These are phyloP conservation scores for Rhododendron molle DNA, from an alignment of 148 eudicot genomes.

Conservation along the genomic window DNA sequence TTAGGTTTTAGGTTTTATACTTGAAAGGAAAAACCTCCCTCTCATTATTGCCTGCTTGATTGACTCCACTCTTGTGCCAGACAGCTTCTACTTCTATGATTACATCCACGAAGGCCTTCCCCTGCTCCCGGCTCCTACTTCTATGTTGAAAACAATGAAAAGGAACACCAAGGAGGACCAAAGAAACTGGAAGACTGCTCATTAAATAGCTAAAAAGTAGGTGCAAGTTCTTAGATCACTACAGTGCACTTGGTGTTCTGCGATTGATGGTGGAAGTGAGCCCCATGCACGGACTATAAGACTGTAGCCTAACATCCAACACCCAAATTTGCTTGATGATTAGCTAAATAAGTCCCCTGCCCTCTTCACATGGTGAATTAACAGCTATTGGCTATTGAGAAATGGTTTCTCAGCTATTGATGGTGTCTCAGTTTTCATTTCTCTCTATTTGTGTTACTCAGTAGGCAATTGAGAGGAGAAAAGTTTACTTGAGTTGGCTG, in stretches of 20 bases:
- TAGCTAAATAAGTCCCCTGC: neutral
- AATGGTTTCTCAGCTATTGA: neutral
- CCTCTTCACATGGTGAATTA: neutral
- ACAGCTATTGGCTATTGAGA: neutral
- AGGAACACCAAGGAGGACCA: neutral
- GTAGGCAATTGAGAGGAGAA: neutral
- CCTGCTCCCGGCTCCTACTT: neutral
- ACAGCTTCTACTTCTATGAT: neutral
- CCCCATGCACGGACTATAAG: neutral
- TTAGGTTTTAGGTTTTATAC: neutral
- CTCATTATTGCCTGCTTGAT: neutral
- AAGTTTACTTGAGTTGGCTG: constrained; percentile 1
- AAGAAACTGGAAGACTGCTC: neutral
- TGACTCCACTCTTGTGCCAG: neutral
- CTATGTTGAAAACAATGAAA: neutral
- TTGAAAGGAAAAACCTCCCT: neutral
- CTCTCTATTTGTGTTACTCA: neutral
- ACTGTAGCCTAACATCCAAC: neutral
- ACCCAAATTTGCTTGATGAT: neutral
- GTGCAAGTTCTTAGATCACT: neutral
- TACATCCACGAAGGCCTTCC: neutral
- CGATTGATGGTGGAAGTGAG: neutral
- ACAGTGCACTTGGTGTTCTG: neutral
- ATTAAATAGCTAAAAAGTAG: neutral
- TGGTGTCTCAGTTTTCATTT: neutral